Percentiles rank a stretch among this genome's conserved stretches.
These are phyloP conservation scores for Trifolium dubium DNA, from an alignment of 306 rosid genomes.

Conservation along the genomic window DNA sequence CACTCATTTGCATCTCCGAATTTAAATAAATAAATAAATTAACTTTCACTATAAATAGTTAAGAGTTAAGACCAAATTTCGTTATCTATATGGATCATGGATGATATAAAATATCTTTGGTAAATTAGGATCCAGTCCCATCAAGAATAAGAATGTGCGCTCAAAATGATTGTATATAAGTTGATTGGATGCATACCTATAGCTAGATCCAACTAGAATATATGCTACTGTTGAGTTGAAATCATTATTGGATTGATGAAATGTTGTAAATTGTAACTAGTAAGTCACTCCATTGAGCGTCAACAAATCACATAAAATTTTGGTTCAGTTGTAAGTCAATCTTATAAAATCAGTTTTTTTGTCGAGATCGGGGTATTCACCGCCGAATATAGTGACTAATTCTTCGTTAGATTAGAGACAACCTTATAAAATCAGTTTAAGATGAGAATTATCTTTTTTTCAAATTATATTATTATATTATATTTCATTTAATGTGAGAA, in stretches of 20 bases:
- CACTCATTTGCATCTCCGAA: not conserved
- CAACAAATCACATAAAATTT: not conserved
- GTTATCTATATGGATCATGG: not conserved
- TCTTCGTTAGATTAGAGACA: too few relatives aligned
- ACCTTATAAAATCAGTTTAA: too few relatives aligned
- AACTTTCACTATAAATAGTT: not conserved
- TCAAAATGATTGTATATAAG: not conserved
- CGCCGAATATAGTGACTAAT: too few relatives aligned
- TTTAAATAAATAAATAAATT: not conserved
- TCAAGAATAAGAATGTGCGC: conserved; percentile 15
- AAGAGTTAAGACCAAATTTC: not conserved
- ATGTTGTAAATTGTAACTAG: not conserved
- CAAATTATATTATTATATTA: too few relatives aligned
- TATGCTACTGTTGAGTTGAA: conserved; percentile 11
- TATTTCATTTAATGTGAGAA: too few relatives aligned
- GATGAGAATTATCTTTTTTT: too few relatives aligned
- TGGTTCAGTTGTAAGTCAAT: too few relatives aligned
- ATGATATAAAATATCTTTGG: not conserved
- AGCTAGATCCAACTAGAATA: not conserved
- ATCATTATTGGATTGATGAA: not conserved
- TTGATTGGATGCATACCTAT: not conserved
- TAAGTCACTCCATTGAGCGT: not conserved
- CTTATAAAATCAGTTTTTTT: too few relatives aligned
- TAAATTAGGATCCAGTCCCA: conserved; percentile 4
- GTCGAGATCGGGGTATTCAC: too few relatives aligned